These are phyloP conservation scores for Triticum turgidum DNA, from an alignment of 176 grass and related monocot genomes.

Conservation along the genomic window DNA sequence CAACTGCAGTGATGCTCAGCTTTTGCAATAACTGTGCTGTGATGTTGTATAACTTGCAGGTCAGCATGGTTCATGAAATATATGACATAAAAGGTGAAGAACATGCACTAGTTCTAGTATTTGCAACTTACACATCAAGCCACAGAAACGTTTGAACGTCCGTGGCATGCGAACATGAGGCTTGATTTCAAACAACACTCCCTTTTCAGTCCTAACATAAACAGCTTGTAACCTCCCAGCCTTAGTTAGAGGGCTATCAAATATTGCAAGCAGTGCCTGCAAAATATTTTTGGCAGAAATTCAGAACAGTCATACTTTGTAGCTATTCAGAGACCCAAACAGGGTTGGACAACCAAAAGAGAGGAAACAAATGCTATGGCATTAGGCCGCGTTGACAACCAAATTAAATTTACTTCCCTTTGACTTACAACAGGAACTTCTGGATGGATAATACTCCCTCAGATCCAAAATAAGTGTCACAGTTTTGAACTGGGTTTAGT, in stretches of 20 bases:
- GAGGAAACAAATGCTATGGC: neutral
- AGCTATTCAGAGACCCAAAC: neutral
- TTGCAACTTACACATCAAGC: constrained; percentile 81
- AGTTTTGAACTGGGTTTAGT: too few relatives aligned
- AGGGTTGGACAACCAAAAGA: neutral
- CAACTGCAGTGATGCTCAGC: constrained; percentile 91
- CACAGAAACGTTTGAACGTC: constrained; percentile 90
- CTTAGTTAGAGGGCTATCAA: constrained; percentile 93
- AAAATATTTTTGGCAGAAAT: constrained; percentile 10
- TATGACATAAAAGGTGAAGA: neutral
- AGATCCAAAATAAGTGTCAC: too few relatives aligned
- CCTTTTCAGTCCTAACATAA: constrained; percentile 92
- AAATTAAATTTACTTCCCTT: neutral
- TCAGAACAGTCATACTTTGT: neutral
- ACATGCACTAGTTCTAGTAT: neutral
- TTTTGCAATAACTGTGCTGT: constrained; percentile 94
- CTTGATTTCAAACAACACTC: constrained; percentile 96
- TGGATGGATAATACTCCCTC: neutral
- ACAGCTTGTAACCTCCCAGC: constrained; percentile 92
- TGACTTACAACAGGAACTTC: neutral
- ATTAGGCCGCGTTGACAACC: neutral
- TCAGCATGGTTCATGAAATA: constrained; percentile 16
- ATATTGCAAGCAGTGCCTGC: constrained; percentile 91
- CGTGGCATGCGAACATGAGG: constrained; percentile 84
- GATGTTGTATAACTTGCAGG: constrained; percentile 8